Evolutionary conservation across 352 stramenopile species (phyloP), one percentile per base, ranked within the genome.

Genomic region (Aphanomyces euteiches): DNA sequence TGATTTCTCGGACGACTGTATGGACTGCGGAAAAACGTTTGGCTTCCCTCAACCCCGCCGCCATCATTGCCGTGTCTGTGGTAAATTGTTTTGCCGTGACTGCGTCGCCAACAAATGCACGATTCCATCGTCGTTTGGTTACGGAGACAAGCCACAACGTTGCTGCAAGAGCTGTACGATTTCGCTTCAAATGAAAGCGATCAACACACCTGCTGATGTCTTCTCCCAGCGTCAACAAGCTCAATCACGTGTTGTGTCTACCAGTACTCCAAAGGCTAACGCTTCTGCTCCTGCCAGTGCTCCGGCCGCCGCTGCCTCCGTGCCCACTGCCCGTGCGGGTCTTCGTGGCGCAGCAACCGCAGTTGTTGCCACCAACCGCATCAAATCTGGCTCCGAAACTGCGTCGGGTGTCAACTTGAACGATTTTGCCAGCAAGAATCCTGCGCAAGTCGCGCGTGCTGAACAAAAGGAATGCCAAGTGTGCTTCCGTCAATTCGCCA

Each of bases 381-480:
- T 67, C 59, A 67, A 67, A 34, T 67, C 59, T n/a, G 28, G 17
- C 40, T 7, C 57, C 4, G 43, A 67, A 37, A 38, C 43, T 4
- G 34, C 17, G 21, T 45, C 12, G 7, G 19, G 41, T 13, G 59
- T 67, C 40, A 67, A 67, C 59, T 40, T 67, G 15, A 67, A 67
- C 59, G 59, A 67, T 28, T 67, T 67, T 56, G 59, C 59, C 41
- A 43, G 70, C 15, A 66, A 67, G 7, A 79, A 79, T 70, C 60
- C 73, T 50, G 85, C 77, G 72, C 85, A 94, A 76, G 89, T 84
- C 17, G 85, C 85, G 10, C 87, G 87, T 19, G 89, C 80, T 53
- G 87, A 92, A 66, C 87, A 94, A 74, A 94, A 81, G n/a, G 87
- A 94, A 69, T 94, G 87, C 41, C 87, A 94, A 64, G 84, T 94